Base-by-base conservation (phyloP, 2,329 filamentous ascomycete species). In the Arthrinium puccinioides region DNA sequence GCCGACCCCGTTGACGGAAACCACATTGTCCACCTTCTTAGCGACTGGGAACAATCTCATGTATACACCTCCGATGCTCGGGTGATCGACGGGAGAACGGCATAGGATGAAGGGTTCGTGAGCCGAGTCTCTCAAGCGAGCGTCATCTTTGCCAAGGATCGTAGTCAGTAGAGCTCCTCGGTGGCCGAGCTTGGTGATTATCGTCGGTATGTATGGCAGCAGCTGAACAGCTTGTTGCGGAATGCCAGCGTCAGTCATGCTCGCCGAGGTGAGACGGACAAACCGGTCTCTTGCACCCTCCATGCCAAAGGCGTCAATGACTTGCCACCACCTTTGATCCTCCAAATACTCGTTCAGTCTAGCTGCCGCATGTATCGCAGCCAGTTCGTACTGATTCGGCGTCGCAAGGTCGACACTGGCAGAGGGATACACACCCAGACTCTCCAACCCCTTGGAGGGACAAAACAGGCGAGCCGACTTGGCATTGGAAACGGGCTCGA, bases 1-100 rank as follows among this genome's bases (percentile, higher is more conserved):
- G 0, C 92, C 92, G 3, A 87, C 88, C 1, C 90, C 92, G 56
- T 97, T 97, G 9, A 97, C 90, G 32, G 87, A 95, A 2, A 90
- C 79, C 2, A 94, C 70, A 19, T 92, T 78, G 15, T 73, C 62
- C 0, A 95, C 70, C 13, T 67, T 62, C 54, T 84, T 79, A 1
- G 74, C 75, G 0, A 84, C 69, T 0, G 84, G 77, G 56, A 87
- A 85, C 15, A 76, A 47, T 23, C 75, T 59, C 81, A 96, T 88
- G 53, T 96, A 96, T 3, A 96, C 71, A 0, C 89, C 90, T 0
- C 88, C 79, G 0, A 82, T 67, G 7, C 67, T 59, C 2, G 64
- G 64, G 21, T 75, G 69, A 3, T 69, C 67, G 10, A 69, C 67
- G 2, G 63, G 55, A 23, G 72, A 74, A 16, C 87, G 71, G 3